Evolutionary conservation across 495 filamentous ascomycete species (phyloP), one percentile per base, ranked within the genome.

Genomic region (Jackrogersella minutella): DNA sequence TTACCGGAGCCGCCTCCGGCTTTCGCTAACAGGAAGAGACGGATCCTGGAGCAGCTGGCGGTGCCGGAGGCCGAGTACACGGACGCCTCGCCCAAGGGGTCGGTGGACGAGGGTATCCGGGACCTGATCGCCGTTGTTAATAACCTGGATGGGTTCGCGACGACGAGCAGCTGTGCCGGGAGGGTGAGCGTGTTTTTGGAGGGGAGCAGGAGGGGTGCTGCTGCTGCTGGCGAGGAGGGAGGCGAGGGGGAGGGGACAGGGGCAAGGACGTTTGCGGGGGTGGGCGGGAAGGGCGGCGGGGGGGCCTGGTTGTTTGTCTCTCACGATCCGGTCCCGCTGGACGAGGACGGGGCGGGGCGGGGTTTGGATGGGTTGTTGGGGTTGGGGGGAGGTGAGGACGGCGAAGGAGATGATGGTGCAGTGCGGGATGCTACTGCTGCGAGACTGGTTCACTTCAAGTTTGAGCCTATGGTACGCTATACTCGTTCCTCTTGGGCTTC

Each of bases 111-210:
- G 50, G 89, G 82, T 2, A 91, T 97, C 54, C 82, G 86, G n/a
- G 81, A 85, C 13, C 77, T 97, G 54, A 91, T 98, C 44, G 80
- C 79, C 40, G 86, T 87, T 58, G 86, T 97, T 69, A 97, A 97
- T 77, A 75, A 67, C 1, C 41, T 84, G n/a, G 83, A 86, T 7
- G 90, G 89, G 30, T 79, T 92, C 24, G 93, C 94, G 22, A 97
- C 92, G 5, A 97, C 93, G 10, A 97, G 93, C 75, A 96, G 91
- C 73, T 97, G 93, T 71, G 87, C 93, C 9, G 93, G 93, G 33
- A 80, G 93, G 26, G 84, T 93, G 28, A 91, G 88, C 65, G 90
- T 97, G 13, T 97, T 94, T 76, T 77, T 93, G 1, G 94, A 97
- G 78, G 93, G 93, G 5, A 74, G 78, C 24, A 90, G 86, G 74